phyloP scores from a whole-genome alignment of 495 filamentous ascomycete species.

The Bryoglossum gracile region DNA sequence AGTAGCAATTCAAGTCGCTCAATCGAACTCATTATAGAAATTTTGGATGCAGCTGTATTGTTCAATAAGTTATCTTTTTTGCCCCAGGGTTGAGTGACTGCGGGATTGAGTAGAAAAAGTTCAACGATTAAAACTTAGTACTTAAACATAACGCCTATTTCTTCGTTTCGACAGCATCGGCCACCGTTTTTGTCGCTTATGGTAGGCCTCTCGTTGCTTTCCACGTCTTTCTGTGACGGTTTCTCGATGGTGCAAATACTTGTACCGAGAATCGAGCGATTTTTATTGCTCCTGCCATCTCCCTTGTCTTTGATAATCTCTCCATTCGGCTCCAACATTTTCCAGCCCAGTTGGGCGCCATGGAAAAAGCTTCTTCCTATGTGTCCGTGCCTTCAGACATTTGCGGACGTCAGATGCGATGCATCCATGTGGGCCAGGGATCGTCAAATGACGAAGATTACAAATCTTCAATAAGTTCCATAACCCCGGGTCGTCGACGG shows the following conservation, averaged over 20 bases:
- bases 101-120: no score
- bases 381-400: slow-evolving; percentile 9
- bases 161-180: slow-evolving; percentile 18
- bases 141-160: no score
- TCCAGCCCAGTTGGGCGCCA: slow-evolving; percentile 11
- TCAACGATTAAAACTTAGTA: no score
- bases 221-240: slow-evolving; percentile 11
- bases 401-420: slow-evolving; percentile 3
- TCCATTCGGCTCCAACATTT: slow-evolving; percentile 3
- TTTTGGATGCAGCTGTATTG: no score
- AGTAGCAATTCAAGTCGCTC: no score
- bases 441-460: slow-evolving; percentile 9
- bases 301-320: not conserved
- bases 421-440: slow-evolving; percentile 5
- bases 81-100: no score
- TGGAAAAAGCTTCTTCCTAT: slow-evolving; percentile 12
- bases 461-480: slow-evolving; percentile 14
- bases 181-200: slow-evolving; percentile 14
- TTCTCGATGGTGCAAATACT: slow-evolving; percentile 19
- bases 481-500: slow-evolving; percentile 14
- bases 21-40: no score
- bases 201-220: slow-evolving; percentile 7
- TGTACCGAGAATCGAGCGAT: slow-evolving; percentile 20
- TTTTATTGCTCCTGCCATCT: slow-evolving; percentile 14
- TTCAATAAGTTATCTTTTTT: no score